Evolutionary conservation across 768 basidiomycete species (phyloP).

Genomic region (Butyriboletus loyo): DNA sequence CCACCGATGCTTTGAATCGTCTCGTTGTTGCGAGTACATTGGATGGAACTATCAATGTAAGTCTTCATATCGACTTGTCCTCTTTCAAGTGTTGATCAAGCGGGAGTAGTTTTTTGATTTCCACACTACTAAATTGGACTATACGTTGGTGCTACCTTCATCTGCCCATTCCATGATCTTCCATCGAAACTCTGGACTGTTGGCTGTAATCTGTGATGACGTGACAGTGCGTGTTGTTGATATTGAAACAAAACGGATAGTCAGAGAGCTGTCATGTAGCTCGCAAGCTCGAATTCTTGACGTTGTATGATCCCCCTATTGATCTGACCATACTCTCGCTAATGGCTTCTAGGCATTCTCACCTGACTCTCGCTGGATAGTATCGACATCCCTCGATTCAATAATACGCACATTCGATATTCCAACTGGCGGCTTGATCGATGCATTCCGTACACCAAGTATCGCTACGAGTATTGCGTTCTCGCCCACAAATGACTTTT

Average conservation of each 20-base stretch:
- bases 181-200: conserved; percentile 80
- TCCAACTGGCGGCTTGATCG: conserved; percentile 88
- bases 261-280: conserved; percentile 79
- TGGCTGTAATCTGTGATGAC: conserved; percentile 86
- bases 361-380: conserved; percentile 91
- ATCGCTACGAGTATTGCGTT: conserved; percentile 89
- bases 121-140: conserved; percentile 73
- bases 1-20: conserved; percentile 81
- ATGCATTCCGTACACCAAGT: conserved; percentile 84
- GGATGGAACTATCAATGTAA: conserved; percentile 86
- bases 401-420: conserved; percentile 94
- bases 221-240: conserved; percentile 82
- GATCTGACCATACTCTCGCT: conserved; percentile 1
- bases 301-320: conserved; percentile 50
- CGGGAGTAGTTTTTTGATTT: conserved; percentile 89
- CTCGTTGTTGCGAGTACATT: conserved; percentile 79
- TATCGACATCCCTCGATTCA: conserved; percentile 85
- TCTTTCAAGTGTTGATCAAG: not conserved
- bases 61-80: conserved; percentile 26
- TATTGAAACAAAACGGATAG: conserved; percentile 83
- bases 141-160: conserved; percentile 66
- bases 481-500: conserved; percentile 93
- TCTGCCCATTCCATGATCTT: conserved; percentile 67
- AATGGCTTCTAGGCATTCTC: conserved; percentile 73
- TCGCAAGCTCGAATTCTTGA: conserved; percentile 87